Base-by-base conservation (phyloP, 1,284 basidiomycete genomes). In the Anthracocystis panici-leucophaei region DNA sequence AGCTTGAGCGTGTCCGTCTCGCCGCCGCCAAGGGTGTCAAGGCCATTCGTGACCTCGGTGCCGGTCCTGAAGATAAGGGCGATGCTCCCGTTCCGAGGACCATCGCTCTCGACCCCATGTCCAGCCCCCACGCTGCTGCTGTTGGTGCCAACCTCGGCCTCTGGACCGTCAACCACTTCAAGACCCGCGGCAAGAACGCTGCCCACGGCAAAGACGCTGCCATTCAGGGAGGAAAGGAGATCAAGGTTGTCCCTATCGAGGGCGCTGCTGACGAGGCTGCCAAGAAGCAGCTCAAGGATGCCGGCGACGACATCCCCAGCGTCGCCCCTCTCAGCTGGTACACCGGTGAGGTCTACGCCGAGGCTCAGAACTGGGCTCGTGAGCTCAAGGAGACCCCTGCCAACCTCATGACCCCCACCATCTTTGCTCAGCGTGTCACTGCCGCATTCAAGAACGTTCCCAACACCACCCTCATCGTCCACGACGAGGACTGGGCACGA, bases 341-440 rank as follows among this genome's bases (percentile, higher is more conserved):
- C 56, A 84, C 82, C 0, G 82, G 82, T 27, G 80, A 82, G 65
- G 65, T 91, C 44, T 94, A 92, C 79, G 92, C 91, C 2, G 87
- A 90, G 65, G 91, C 92, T 3, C 93, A 95, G 86, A 95, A 95
- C 85, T 87, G 93, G 78, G 92, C 93, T 14, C 89, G 93, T 50
- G 93, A 93, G 90, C 88, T 95, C 55, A 91, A 90, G 89, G 94
- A 95, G 85, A 87, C 92, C 5, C 93, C 93, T 40, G 92, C 90
- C 9, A 95, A 95, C 84, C 89, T 77, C 40, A 66, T 80, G 63
- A 77, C 77, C 14, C 78, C 78, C 8, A 84, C 91, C 89, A 87
- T 87, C 38, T 95, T 95, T 85, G 88, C 89, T 31, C 89, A 94
- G 84, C 89, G 91, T 21, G 89, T 91, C 62, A 87, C 90, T 83